phyloP scores from a whole-genome alignment of 371 early-diverging fungal genomes.

The Mortierella sp. region DNA sequence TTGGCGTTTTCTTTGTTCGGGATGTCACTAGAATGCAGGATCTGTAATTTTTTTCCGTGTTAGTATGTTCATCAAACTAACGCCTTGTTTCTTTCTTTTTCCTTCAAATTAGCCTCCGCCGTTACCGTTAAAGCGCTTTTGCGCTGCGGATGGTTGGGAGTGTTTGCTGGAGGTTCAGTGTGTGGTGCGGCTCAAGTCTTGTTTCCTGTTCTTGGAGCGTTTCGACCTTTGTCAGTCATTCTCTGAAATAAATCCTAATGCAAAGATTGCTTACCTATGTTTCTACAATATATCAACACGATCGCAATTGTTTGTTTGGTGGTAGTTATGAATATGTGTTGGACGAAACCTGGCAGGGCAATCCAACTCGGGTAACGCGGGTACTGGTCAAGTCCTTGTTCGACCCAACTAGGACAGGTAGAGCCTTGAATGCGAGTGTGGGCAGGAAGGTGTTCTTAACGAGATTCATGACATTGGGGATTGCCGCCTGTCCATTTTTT shows the following conservation, averaged over 20 bases:
- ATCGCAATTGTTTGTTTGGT: not conserved
- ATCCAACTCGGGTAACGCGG: too few species aligned
- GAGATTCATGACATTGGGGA: too few species aligned
- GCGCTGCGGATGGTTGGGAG: conserved; percentile 4
- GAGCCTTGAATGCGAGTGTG: too few species aligned
- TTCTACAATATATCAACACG: conserved; percentile 1
- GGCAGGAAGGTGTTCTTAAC: too few species aligned
- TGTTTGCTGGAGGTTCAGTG: conserved; percentile 3
- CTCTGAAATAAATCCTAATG: conserved; percentile 7
- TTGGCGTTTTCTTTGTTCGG: too few species aligned
- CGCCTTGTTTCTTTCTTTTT: not conserved
- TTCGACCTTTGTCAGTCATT: not conserved
- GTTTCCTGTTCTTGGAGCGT: not conserved
- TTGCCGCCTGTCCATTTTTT: too few species aligned
- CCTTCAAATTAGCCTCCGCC: not conserved
- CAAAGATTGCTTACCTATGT: conserved; percentile 3
- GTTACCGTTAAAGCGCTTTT: not conserved
- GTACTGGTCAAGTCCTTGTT: too few species aligned
- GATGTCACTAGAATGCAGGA: not conserved
- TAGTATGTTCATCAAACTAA: not conserved
- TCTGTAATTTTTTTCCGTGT: not conserved
- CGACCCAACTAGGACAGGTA: too few species aligned
- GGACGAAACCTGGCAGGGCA: too few species aligned
- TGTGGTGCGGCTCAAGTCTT: not conserved
- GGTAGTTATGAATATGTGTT: too few species aligned